Base-by-base conservation (phyloP, 495 filamentous ascomycete species). In the Penicillium mononematosum region DNA sequence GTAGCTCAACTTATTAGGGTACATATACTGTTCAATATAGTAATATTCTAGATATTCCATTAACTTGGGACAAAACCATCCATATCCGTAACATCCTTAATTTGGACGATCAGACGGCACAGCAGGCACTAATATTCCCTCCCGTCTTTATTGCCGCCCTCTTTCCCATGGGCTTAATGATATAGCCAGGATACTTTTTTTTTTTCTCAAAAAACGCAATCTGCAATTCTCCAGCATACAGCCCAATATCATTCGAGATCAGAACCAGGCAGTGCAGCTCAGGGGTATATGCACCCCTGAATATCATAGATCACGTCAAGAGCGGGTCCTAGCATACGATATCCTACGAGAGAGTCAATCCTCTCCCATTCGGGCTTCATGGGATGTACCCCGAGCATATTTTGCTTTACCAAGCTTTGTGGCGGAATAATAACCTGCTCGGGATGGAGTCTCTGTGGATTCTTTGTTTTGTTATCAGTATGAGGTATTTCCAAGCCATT, bases 31-130 rank as follows among this genome's bases (percentile, higher is more conserved):
- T 34, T 4, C 31, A 34, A 17, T 34, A 12, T 12, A 48, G 19
- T 20, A 47, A 45, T 2, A 6, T 46, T 27, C 31, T 27, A 24
- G 5, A 34, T 38, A 2, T n/a, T 2, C 12, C 6, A 50, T 27
- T 41, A 6, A 10, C 36, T 34, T 19, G 10, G n/a, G 22, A 14
- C 24, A 20, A 52, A 52, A 27, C 8, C 17, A 41, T 24, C 20
- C 3, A 42, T 19, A 41, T 31, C 14, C 38, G 11, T 14, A 50
- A 39, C 25, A 39, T 19, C 45, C 34, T 36, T 11, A 45, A 45
- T 36, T 53, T 27, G 25, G 22, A 43, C 3, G 50, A 53, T 53
- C 51, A 43, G 41, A 54, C 51, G 51, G 51, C 42, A 54, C 51
- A 45, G 11, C 41, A 54, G 38, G 48, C 47, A 50, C 11, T 14